Conservation (phyloP, 1,284 basidiomycete genomes). For the Ganoderma meredithae region DNA sequence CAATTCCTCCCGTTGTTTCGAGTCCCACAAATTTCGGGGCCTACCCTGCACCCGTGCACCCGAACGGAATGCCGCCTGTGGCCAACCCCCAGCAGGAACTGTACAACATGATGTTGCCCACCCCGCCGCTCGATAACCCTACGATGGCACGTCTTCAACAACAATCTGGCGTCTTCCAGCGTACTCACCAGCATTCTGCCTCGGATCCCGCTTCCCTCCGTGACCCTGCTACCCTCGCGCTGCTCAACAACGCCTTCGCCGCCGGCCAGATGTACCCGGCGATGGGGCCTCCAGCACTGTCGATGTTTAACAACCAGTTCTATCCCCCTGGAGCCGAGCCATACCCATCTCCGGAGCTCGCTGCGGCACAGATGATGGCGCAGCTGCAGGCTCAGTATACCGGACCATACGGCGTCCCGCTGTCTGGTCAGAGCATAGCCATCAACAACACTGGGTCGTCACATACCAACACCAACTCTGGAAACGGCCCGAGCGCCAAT, state of each 20-base stretch:
- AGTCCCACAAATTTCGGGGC: slow-evolving; percentile 58
- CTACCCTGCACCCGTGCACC: slow-evolving; percentile 61
- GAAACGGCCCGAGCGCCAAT: slow-evolving; percentile 81
- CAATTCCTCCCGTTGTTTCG: slow-evolving; percentile 50
- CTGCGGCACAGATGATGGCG: slow-evolving; percentile 61
- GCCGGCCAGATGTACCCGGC: slow-evolving; percentile 48
- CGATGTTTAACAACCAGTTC: slow-evolving; percentile 73
- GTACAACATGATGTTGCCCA: slow-evolving; percentile 79
- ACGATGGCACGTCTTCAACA: slow-evolving; percentile 78
- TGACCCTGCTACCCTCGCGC: slow-evolving; percentile 68
- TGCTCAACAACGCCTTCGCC: slow-evolving; percentile 63
- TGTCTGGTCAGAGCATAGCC: slow-evolving; percentile 35
- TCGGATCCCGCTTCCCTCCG: slow-evolving; percentile 78
- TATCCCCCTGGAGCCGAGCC: slow-evolving; percentile 64
- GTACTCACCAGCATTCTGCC: slow-evolving; percentile 78
- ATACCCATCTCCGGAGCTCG: slow-evolving; percentile 58
- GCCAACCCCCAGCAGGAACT: slow-evolving; percentile 78
- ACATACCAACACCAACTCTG: slow-evolving; percentile 40
- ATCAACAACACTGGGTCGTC: slow-evolving; percentile 31
- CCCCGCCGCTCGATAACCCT: slow-evolving; percentile 61
- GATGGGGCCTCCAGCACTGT: slow-evolving; percentile 54
- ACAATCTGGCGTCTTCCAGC: slow-evolving; percentile 73
- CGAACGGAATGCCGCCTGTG: slow-evolving; percentile 64
- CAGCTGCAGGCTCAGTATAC: slow-evolving; percentile 55
- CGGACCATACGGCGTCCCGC: slow-evolving; percentile 58